Percentiles rank a stretch among this genome's conserved stretches.
These are phyloP conservation scores for Gamarada debralockiae DNA, from an alignment of 495 filamentous ascomycete genomes.

Conservation along the genomic window DNA sequence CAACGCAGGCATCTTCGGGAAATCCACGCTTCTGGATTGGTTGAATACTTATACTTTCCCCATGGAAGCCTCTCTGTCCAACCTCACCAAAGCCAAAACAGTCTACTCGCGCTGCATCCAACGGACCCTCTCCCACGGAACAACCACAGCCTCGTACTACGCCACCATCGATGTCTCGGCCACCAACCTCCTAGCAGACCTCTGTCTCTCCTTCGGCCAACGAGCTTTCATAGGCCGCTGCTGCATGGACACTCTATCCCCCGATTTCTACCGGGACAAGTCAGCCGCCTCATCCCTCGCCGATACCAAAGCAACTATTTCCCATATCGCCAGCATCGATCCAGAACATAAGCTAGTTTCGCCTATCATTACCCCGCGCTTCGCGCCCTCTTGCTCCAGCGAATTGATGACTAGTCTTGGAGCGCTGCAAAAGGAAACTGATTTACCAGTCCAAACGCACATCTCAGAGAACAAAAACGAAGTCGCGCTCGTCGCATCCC, in stretches of 20 bases:
- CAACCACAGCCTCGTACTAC: constrained; percentile 88
- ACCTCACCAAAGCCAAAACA: constrained; percentile 43
- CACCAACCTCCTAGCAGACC: constrained; percentile 83
- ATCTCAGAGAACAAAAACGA: constrained; percentile 82
- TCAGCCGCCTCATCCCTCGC: constrained; percentile 49
- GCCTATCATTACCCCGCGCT: constrained; percentile 87
- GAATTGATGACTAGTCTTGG: constrained; percentile 60
- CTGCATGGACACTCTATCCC: constrained; percentile 81
- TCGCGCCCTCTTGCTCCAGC: constrained; percentile 71
- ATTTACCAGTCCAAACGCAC: constrained; percentile 81
- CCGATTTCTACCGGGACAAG: constrained; percentile 71
- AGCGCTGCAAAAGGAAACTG: constrained; percentile 51
- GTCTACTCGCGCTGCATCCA: constrained; percentile 73
- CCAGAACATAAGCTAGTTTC: constrained; percentile 53
- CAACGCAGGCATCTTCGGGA: constrained; percentile 88
- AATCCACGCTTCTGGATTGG: constrained; percentile 86
- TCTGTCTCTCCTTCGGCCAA: constrained; percentile 74
- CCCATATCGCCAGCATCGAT: constrained; percentile 65
- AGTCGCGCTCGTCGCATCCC: constrained; percentile 57
- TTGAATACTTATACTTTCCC: constrained; percentile 94
- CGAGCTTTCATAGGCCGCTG: constrained; percentile 86
- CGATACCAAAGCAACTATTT: constrained; percentile 58
- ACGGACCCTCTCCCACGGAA: constrained; percentile 82
- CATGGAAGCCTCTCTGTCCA: constrained; percentile 68
- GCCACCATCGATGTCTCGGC: constrained; percentile 77